Base-by-base conservation (phyloP, 2,329 filamentous ascomycete genomes). In the Juglanconis sp. region DNA sequence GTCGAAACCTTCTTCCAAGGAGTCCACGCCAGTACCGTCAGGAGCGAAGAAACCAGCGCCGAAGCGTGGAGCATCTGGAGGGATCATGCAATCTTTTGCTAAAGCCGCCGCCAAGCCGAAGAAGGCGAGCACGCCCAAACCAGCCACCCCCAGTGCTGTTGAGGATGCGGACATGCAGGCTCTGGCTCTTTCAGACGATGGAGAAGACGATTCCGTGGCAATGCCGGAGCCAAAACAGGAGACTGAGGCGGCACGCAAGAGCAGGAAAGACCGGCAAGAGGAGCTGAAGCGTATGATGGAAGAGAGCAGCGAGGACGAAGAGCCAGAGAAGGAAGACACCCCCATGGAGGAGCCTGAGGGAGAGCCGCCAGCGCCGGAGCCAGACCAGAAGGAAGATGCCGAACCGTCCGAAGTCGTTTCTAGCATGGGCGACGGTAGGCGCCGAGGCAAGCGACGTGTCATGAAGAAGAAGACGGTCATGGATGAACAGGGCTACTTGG, bases 401-500 rank as follows among this genome's bases (percentile, higher is more conserved):
- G 73, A 76, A 30, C 71, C 74, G 35, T 71, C 80, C 34, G 81
- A 83, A 61, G 76, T 83, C 5, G 76, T 88, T 6, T 82, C 81
- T 1, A 85, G 82, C 59, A 73, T 70, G 5, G 69, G 69, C n/a
- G 70, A 78, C 60, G 90, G 89, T 0, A 84, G 92, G 44, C 82
- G 90, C 61, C 85, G 92, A 64, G 92, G 91, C 36, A 88, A 85
- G 71, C 84, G 93, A 66, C 86, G 88, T 67, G 85, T 97, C 7
- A 91, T 90, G 85, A 92, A 91, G 76, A 96, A 96, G 80, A 90
- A 89, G 78, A 92, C 89, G 49, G 83, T 89, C 58, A 88, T 92
- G 72, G 93, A 97, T 66, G 91, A 93, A 53, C 89, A 96, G 65
- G 93, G 93, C 5, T 97, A 96, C 72, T 82, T 97, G 62, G 90